Conservation (phyloP, 164 flowering plant species). For the Kingdonia uniflora region DNA sequence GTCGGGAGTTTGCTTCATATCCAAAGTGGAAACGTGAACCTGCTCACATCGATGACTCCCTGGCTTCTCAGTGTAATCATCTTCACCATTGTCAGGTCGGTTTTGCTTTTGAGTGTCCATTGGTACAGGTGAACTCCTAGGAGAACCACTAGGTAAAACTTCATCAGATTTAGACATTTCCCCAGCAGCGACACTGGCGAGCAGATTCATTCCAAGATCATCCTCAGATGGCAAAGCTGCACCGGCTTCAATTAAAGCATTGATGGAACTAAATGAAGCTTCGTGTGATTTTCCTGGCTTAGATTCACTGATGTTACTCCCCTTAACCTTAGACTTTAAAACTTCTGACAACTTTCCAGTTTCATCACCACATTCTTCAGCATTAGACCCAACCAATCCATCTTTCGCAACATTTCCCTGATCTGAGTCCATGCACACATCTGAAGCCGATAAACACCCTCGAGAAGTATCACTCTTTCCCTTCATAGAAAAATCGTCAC, state of each 20-base stretch:
- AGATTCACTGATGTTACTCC: slow-evolving; percentile 4
- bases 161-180: slow-evolving; percentile 53
- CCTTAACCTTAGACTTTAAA: slow-evolving; percentile 14
- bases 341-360: slow-evolving; percentile 10
- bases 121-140: slow-evolving; percentile 20
- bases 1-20: slow-evolving; percentile 15
- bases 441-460: slow-evolving; percentile 23
- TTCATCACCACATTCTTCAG: slow-evolving; percentile 32
- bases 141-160: slow-evolving; percentile 40
- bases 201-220: slow-evolving; percentile 87
- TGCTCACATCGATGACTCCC: no score
- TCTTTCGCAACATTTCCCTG: slow-evolving; percentile 39
- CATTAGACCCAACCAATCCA: slow-evolving; percentile 36
- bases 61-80: slow-evolving; percentile 24
- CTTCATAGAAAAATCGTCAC: slow-evolving; percentile 34
- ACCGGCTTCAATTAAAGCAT: slow-evolving; percentile 41
- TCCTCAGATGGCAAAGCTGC: slow-evolving; percentile 44
- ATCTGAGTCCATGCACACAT: slow-evolving; percentile 46
- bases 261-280: slow-evolving; percentile 43
- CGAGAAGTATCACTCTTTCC: slow-evolving; percentile 37
- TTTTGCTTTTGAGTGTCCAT: slow-evolving; percentile 23
- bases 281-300: slow-evolving; percentile 30
- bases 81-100: slow-evolving; percentile 16
- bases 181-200: slow-evolving; percentile 96
- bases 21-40: background rate